A percentile compares a stretch with the other conserved stretches of the same genome.
Conservation (phyloP, 768 basidiomycete genomes). For the Trametopsis cervina region DNA sequence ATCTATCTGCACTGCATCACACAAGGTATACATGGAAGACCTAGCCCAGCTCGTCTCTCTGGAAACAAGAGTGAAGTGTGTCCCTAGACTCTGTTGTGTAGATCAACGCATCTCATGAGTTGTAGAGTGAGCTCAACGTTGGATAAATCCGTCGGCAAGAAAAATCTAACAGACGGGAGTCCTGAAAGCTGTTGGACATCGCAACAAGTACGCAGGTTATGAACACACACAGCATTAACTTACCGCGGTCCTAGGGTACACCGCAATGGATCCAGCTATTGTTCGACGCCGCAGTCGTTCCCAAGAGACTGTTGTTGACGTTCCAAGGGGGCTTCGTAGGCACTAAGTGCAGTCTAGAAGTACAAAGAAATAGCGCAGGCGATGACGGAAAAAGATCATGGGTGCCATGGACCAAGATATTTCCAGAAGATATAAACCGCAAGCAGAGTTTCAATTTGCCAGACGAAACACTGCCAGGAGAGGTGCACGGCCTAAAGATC, state of each 20-base stretch:
- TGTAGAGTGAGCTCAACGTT: conserved; percentile 73
- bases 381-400: conserved; percentile 34
- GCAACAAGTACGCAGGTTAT: conserved; percentile 45
- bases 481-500: conserved; percentile 47
- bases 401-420: conserved; percentile 47
- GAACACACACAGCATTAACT: not conserved
- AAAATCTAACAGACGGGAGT: conserved; percentile 58
- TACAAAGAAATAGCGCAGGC: conserved; percentile 20
- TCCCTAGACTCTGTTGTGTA: not conserved
- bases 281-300: conserved; percentile 49
- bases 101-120: conserved; percentile 5
- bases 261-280: conserved; percentile 69
- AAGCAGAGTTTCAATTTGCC: conserved; percentile 57
- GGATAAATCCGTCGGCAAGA: conserved; percentile 68
- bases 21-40: not conserved
- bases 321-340: conserved; percentile 89
- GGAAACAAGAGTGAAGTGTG: conserved; percentile 47
- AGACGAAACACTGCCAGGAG: conserved; percentile 12
- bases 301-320: conserved; percentile 50
- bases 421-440: conserved; percentile 76
- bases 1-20: too few relatives aligned
- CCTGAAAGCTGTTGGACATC: conserved; percentile 85
- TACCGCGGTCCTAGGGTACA: conserved; percentile 45
- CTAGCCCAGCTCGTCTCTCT: conserved; percentile 29
- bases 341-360: conserved; percentile 48